These are phyloP conservation scores for Penstemon newberryi DNA, from an alignment of 257 asterid genomes.

Conservation along the genomic window DNA sequence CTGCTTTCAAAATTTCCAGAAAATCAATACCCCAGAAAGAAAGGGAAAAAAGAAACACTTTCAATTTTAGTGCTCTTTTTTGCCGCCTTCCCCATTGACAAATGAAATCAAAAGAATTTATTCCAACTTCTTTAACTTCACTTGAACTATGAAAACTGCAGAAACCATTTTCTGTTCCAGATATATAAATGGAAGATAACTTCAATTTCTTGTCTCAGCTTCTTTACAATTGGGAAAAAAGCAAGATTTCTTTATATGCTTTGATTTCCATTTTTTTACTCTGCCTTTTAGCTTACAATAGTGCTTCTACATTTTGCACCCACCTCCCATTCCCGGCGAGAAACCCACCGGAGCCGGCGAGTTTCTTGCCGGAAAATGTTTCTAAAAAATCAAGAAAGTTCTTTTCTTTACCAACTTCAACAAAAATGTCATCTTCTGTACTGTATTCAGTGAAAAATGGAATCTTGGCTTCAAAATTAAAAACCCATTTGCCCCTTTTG, in stretches of 20 bases:
- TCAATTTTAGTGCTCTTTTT: conserved; percentile 32
- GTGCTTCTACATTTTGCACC: conserved; percentile 52
- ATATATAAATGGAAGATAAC: conserved; percentile 37
- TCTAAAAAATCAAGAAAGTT: conserved; percentile 57
- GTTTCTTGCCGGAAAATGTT: conserved; percentile 44
- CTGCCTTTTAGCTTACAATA: conserved; percentile 58
- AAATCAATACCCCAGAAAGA: conserved; percentile 8
- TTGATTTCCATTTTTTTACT: conserved; percentile 47
- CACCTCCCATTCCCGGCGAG: conserved; percentile 49
- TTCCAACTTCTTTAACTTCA: conserved; percentile 4
- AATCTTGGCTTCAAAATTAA: conserved; percentile 32
- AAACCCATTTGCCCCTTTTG: conserved; percentile 46
- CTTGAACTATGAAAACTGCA: conserved; percentile 33
- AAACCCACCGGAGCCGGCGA: conserved; percentile 36
- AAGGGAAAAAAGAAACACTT: not conserved
- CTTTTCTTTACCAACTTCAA: conserved; percentile 40
- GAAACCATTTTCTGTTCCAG: conserved; percentile 24
- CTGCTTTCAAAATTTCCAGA: not conserved
- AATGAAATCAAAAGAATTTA: conserved; percentile 19
- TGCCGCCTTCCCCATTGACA: conserved; percentile 29
- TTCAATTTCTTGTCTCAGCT: conserved; percentile 30
- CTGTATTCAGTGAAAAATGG: conserved; percentile 40
- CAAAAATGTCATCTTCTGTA: conserved; percentile 30
- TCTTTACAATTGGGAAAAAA: conserved; percentile 37
- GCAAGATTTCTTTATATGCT: conserved; percentile 52